Base-by-base conservation (phyloP, 257 asterid species). In the Echium plantagineum region DNA sequence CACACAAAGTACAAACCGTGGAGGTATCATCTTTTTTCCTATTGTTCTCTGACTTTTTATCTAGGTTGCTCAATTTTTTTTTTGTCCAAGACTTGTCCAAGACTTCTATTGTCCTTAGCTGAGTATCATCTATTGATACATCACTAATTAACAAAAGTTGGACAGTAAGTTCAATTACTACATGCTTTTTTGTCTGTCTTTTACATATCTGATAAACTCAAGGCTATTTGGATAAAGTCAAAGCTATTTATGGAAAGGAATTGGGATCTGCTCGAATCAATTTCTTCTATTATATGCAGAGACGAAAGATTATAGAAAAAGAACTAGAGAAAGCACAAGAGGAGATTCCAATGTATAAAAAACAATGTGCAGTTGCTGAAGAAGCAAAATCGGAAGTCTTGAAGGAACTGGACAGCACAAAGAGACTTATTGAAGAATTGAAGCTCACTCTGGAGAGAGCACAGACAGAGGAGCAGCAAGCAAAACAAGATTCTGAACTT, bases 401-500 rank as follows among this genome's bases (percentile, higher is more conserved):
- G 22, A 85, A 80, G 79, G 97, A 89, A 66, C 77, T 94, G 13
- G 95, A 85, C 71, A 74, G 82, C 83, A 85, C 94, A 20, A 89
- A 83, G 66, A 73, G 97, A 64, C 89, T 81, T 8, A 73, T 94
- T 9, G 99, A 94, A 73, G 99, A 94, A 67, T 53, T 94, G 69
- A 94, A 94, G 73, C 95, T 94, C 48, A 89, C 81, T 67, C 85
- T 94, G 26, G 99, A 94, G 75, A 75, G 88, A 78, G 94, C 94
- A 24, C 94, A 86, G 69, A 94, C 82, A 2, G 96, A 94, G 71
- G 97, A 94, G 57, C 81, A 86, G 56, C 95, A 94, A 74, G 96
- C 99, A 26, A 89, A 78, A 73, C 99, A 94, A 71, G 99, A 94
- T 73, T 78, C 96, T 15, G 99, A 94, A 60, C 96, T 94, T 21